Base-by-base conservation (phyloP, 352 stramenopile genomes). In the Globisporangium middletonii region DNA sequence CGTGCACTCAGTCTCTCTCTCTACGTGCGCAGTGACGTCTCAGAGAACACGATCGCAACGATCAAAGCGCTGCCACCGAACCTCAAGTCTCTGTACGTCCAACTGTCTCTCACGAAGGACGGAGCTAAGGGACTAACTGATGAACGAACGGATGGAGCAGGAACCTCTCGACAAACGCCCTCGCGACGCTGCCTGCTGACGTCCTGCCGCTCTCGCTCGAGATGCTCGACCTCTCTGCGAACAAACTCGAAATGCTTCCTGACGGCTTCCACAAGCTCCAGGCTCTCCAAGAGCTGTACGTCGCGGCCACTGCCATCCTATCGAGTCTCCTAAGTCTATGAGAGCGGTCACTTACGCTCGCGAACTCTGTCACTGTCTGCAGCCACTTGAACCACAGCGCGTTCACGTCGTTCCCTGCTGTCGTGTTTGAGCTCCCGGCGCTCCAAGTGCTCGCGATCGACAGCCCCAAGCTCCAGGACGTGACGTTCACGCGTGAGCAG, bases 401-500 rank as follows among this genome's bases (percentile, higher is more conserved):
- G 11, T 64, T 67, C 45, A 23, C 30, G 6, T 38, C 35, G 5
- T 63, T 72, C n/a, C 65, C 65, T 2, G 42, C 23, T 1, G 42
- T 37, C 11, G 46, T 72, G 12, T 72, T 72, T 45, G 28, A 57
- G 37, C 50, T 72, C 35, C 37, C 55, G 0, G 61, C 50, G 0
- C 54, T 79, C 1, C 35, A 59, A 15, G 45, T 48, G 11, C 59
- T 79, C n/a, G 62, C 56, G 43, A 27, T 74, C 5, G 59, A 62
- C 15, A 69, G 62, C 35, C 55, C 57, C 12, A 62, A 66, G 9
- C 53, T 75, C 28, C 53, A 5, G 9, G 47, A 23, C 12, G 45
- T 77, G 15, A 65, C 63, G 51, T 61, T 79, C 41, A 71, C 54
- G 16, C 33, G 27, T 1, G 61, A 49, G 9, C 65, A 79, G 30